Base-by-base conservation (phyloP, 192 early-diverging fungal genomes). In the Backusella morwellensis region DNA sequence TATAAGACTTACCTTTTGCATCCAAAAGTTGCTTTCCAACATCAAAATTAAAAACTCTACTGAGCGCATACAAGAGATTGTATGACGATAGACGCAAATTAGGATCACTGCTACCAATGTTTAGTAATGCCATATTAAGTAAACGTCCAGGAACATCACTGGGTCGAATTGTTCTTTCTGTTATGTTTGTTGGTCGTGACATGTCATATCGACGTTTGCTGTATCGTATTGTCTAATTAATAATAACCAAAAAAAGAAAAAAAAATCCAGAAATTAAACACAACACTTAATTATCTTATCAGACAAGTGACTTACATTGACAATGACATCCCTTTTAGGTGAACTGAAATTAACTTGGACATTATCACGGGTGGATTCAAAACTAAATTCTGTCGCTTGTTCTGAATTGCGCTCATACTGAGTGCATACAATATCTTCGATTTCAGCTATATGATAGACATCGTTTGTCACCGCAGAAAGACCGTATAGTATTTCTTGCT, bases 51-150 rank as follows among this genome's bases (percentile, higher is more conserved):
- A 96, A 96, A 26, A 88, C 92, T 11, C 83, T 82, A 34, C 92
- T 90, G 0, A 97, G 79, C 4, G 95, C 88, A 75, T 91, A 92
- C 19, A 97, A 87, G 75, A 98, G 86, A 78, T 96, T 94, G 84
- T 97, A 98, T 2, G 93, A 91, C 36, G 95, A 89, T 35, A 94
- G 81, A 6, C 96, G 84, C 44, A 98, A 81, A 38, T 85, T 85
- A 4, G 93, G 85, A 76, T 97, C 93, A 41, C 90, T 89, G 26
- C 91, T 92, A 0, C 93, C 94, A 38, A 95, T 82, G 80, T 97
- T 97, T 50, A 96, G 82, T 72, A 98, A 76, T n/a, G 96, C 92
- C 85, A 97, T 95, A 71, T 96, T 97, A 70, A 98, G 86, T 41
- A 98, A 82, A 34, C 93, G 93, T 8, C 96, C 97, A 0, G 96